These are phyloP conservation scores for Cordia subcordata DNA, from an alignment of 257 asterid genomes.

Conservation along the genomic window DNA sequence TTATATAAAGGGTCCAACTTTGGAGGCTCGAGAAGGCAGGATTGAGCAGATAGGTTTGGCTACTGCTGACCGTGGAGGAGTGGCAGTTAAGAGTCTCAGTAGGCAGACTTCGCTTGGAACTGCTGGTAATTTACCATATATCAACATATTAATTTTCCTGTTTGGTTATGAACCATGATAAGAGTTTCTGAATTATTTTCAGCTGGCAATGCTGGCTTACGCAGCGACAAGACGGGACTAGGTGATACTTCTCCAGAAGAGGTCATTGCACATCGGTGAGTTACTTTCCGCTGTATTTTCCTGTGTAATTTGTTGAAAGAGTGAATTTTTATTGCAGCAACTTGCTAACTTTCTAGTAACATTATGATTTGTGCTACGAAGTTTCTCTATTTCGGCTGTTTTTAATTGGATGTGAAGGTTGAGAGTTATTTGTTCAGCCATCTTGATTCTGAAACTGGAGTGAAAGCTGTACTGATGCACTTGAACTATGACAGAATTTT, in stretches of 20 bases:
- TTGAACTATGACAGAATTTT: too few relatives aligned
- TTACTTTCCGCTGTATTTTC: neutral
- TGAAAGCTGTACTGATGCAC: too few relatives aligned
- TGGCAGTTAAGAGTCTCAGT: slow-evolving; percentile 35
- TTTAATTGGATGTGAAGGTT: too few relatives aligned
- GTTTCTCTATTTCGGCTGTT: too few relatives aligned
- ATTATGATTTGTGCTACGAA: too few relatives aligned
- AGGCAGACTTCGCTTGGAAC: slow-evolving; percentile 47
- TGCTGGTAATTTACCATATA: slow-evolving; percentile 40
- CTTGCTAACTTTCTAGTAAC: too few relatives aligned
- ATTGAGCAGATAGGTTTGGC: slow-evolving; percentile 36
- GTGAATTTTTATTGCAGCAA: too few relatives aligned
- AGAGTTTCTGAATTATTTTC: slow-evolving; percentile 17
- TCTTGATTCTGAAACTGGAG: too few relatives aligned
- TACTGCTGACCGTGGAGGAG: slow-evolving; percentile 33
- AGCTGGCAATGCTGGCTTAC: slow-evolving; percentile 43
- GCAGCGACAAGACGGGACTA: slow-evolving; percentile 37
- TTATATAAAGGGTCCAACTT: slow-evolving; percentile 45
- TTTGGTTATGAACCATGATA: neutral
- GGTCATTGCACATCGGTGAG: slow-evolving; percentile 58
- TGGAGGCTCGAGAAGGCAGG: slow-evolving; percentile 41
- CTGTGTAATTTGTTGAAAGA: too few relatives aligned
- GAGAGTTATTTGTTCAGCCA: too few relatives aligned
- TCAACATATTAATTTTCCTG: slow-evolving; percentile 5
- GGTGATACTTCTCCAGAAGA: slow-evolving; percentile 44